phyloP scores from a whole-genome alignment of 1,284 basidiomycete species.

The Mycosarcoma mackinlayi region DNA sequence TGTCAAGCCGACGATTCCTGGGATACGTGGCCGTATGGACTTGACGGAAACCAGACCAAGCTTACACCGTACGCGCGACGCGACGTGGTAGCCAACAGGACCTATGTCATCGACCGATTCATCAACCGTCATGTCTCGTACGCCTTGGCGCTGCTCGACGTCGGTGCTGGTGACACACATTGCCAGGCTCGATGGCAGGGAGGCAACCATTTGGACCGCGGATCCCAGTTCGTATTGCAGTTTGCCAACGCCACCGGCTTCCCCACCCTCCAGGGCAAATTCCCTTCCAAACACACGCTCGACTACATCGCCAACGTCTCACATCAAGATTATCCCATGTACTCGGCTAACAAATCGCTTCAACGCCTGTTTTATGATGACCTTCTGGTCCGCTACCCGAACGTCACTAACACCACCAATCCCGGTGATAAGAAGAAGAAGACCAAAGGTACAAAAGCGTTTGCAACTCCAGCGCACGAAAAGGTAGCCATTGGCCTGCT shows the following conservation, averaged over 20 bases:
- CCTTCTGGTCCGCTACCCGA: slow-evolving; percentile 34
- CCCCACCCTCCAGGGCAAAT: slow-evolving; percentile 34
- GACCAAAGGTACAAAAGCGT: slow-evolving; percentile 44
- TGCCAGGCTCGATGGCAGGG: slow-evolving; percentile 60
- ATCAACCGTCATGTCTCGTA: slow-evolving; percentile 50
- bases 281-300: slow-evolving; percentile 49
- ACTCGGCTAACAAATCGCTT: slow-evolving; percentile 42
- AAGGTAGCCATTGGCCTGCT: slow-evolving; percentile 59
- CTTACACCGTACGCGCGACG: slow-evolving; percentile 33
- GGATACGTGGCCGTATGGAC: slow-evolving; percentile 65
- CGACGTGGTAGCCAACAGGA: slow-evolving; percentile 39
- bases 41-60: slow-evolving; percentile 52
- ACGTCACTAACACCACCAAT: slow-evolving; percentile 48
- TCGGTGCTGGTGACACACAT: slow-evolving; percentile 41
- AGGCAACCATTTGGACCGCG: slow-evolving; percentile 56
- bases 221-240: slow-evolving; percentile 46
- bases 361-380: slow-evolving; percentile 47
- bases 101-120: slow-evolving; percentile 52
- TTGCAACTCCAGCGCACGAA: slow-evolving; percentile 62
- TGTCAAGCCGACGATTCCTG: slow-evolving; percentile 33
- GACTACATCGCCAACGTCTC: slow-evolving; percentile 47
- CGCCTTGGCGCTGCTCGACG: slow-evolving; percentile 53
- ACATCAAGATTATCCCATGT: slow-evolving; percentile 59
- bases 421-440: slow-evolving; percentile 48
- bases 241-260: slow-evolving; percentile 37